phyloP scores from a whole-genome alignment of 768 basidiomycete genomes.

The Bullera alba region DNA sequence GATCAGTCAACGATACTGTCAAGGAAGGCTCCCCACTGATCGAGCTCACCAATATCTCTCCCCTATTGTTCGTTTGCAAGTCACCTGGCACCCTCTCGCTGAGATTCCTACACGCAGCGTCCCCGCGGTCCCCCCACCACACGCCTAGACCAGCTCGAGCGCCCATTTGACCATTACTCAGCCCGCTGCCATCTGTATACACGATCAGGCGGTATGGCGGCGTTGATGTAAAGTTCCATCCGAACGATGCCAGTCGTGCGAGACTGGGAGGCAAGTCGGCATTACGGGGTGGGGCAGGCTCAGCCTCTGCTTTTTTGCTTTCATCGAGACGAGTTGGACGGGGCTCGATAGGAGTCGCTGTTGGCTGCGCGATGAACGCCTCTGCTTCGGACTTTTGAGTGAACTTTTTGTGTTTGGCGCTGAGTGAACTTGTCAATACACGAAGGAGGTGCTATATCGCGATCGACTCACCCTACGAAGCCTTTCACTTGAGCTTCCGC shows the following conservation, averaged over 20 bases:
- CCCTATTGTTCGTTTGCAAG: conserved; percentile 51
- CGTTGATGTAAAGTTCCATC: conserved; percentile 25
- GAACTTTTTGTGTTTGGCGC: conserved; percentile 66
- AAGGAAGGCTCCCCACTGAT: neutral
- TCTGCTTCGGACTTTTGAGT: conserved; percentile 55
- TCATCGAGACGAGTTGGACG: neutral
- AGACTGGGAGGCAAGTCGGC: conserved; percentile 4
- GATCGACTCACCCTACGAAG: conserved; percentile 48
- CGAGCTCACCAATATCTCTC: conserved; percentile 68
- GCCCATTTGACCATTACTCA: conserved; percentile 64
- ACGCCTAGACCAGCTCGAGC: conserved; percentile 78
- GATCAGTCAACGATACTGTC: neutral
- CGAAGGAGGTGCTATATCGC: neutral
- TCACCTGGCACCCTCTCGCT: conserved; percentile 53
- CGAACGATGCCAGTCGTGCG: conserved; percentile 8
- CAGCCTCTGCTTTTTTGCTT: neutral
- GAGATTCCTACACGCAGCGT: conserved; percentile 57
- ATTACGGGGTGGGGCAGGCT: conserved; percentile 6
- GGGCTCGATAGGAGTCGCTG: conserved; percentile 3
- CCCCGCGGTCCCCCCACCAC: conserved; percentile 63
- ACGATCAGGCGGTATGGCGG: conserved; percentile 50
- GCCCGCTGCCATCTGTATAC: conserved; percentile 82
- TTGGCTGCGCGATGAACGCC: conserved; percentile 49
- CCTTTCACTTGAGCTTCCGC: conserved; percentile 63
- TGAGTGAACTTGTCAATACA: conserved; percentile 1